Percentiles rank a stretch among this genome's conserved stretches.
Evolutionary conservation across 139 green algal species (phyloP).

Genomic region (Chlamydomonas sp.): DNA sequence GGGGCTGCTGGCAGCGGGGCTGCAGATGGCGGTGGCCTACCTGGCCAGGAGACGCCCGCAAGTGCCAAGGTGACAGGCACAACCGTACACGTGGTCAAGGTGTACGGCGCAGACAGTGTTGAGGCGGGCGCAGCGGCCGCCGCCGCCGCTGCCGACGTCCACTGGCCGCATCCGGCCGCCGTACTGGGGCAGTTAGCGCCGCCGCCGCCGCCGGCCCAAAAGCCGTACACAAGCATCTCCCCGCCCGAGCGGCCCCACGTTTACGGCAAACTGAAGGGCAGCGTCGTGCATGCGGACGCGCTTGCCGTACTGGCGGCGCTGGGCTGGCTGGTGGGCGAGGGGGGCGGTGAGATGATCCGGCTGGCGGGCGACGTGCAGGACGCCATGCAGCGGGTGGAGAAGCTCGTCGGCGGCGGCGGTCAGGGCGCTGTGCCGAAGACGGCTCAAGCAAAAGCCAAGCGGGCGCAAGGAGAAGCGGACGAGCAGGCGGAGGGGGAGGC

Average conservation of each 20-base stretch:
- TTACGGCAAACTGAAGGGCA: too few relatives aligned
- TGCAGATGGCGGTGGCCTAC: too few relatives aligned
- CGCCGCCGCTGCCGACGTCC: too few relatives aligned
- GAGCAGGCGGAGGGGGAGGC: too few relatives aligned
- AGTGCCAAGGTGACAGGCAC: background rate
- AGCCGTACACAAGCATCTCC: too few relatives aligned
- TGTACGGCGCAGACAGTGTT: background rate
- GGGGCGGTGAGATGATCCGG: background rate
- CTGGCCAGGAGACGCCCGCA: too few relatives aligned
- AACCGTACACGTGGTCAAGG: background rate
- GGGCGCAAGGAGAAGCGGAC: too few relatives aligned
- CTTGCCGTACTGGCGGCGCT: constrained; percentile 10
- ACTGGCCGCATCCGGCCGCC: background rate
- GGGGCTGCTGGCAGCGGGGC: too few relatives aligned
- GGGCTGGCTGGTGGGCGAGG: background rate
- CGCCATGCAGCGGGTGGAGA: background rate
- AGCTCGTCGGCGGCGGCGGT: background rate
- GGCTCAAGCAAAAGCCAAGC: too few relatives aligned
- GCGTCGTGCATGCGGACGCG: background rate
- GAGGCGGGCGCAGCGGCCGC: background rate
- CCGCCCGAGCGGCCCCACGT: too few relatives aligned
- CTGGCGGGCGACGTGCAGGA: background rate
- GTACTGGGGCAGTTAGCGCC: background rate
- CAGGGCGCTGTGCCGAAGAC: too few relatives aligned
- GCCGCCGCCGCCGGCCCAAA: background rate